phyloP scores from a whole-genome alignment of 345 rosid genomes.

The Moricandia arvensis region DNA sequence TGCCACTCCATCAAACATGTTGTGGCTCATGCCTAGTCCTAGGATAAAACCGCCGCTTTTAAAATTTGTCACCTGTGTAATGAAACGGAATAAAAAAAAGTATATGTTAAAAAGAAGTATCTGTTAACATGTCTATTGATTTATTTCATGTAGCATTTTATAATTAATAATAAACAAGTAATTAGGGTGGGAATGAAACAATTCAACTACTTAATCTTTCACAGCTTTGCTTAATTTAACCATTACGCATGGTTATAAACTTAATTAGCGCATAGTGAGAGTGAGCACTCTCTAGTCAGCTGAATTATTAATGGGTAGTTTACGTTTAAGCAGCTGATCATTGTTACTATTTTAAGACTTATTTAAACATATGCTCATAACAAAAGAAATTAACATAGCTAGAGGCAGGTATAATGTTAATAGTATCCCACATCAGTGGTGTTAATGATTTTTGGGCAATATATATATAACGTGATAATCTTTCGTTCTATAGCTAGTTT shows the following conservation, averaged over 20 bases:
- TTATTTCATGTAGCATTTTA: background rate
- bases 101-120: no score
- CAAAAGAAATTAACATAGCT: background rate
- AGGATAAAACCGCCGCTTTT: slow-evolving; percentile 70
- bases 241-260: background rate
- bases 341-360: background rate
- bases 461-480: no score
- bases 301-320: background rate
- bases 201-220: background rate
- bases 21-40: slow-evolving; percentile 74
- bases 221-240: background rate
- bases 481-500: no score
- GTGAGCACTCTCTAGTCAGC: background rate
- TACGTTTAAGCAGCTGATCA: background rate
- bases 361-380: background rate
- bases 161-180: background rate
- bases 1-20: slow-evolving; percentile 70
- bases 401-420: background rate
- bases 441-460: no score
- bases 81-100: background rate
- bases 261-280: background rate
- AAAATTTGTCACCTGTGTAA: slow-evolving; percentile 64
- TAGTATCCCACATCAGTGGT: no score
- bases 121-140: background rate
- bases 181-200: background rate